Evolutionary conservation across 2,329 filamentous ascomycete species (phyloP), one percentile per base, ranked within the genome.

Genomic region (Colletotrichum gloeosporioides): DNA sequence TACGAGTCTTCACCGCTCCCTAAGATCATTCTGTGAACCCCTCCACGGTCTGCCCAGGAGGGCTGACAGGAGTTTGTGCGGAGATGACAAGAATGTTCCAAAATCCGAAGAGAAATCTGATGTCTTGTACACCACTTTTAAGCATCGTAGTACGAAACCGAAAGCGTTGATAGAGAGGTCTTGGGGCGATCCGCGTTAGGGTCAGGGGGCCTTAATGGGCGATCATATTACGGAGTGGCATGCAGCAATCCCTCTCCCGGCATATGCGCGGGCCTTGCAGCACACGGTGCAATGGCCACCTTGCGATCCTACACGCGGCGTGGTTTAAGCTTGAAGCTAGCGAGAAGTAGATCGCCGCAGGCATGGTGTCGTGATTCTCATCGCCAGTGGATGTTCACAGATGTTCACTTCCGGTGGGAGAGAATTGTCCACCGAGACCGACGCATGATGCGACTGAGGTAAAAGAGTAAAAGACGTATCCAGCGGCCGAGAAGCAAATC

Each of bases 251-350:
- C 18, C 59, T 36, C 18, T 22, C 59, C 31, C 29, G 31, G 29
- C 32, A 65, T n/a, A 34, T 75, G 61, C 32, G 27, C 44, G n/a
- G 44, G 27, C 57, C 63, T 22, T 62, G 18, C 27, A 8, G 31
- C 18, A 22, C 53, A 39, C 9, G 25, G 44, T 63, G 70, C 70
- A 59, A 18, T 16, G 64, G 10, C 70, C 64, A 36, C 22, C 6
- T 6, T 29, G n/a, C 27, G 65, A 32, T 65, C 49, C 18, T 16
- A 15, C 22, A n/a, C 31, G 49, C n/a, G 18, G 59, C 31, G 9
- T 15, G 29, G 61, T 73, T 73, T 69, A 76, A 73, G 64, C 70
- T 76, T 76, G 57, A 64, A 31, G 31, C 22, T 61, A 18, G 63
- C 22, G 63, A 13, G 18, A 39, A 27, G 55, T 15, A 61, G 64